These are phyloP conservation scores for Porcisia deanei DNA, from an alignment of 208 protist species.

Conservation along the genomic window DNA sequence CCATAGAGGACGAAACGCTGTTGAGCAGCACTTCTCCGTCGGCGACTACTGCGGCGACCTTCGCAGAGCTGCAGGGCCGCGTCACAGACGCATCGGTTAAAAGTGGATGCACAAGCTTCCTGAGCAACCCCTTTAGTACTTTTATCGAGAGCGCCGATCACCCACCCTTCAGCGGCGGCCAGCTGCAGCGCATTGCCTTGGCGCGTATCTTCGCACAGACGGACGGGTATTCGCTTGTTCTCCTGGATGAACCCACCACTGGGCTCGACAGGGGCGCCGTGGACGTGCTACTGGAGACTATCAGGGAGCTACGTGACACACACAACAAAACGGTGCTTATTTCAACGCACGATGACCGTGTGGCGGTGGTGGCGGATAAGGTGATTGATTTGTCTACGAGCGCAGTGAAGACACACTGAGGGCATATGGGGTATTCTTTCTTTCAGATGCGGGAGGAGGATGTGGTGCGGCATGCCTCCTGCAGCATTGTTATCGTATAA, in stretches of 20 bases:
- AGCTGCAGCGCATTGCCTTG: slow-evolving; percentile 82
- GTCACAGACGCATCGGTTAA: slow-evolving; percentile 39
- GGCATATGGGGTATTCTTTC: not conserved
- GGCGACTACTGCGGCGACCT: not conserved
- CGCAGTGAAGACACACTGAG: not conserved
- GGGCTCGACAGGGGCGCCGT: slow-evolving; percentile 58
- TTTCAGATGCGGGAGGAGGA: not conserved
- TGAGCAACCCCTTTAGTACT: slow-evolving; percentile 58
- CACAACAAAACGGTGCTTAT: slow-evolving; percentile 78
- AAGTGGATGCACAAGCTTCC: slow-evolving; percentile 52
- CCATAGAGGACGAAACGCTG: not conserved
- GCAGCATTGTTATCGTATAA: not conserved
- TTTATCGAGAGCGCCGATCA: slow-evolving; percentile 73
- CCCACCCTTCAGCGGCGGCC: slow-evolving; percentile 77
- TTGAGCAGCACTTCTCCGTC: not conserved
- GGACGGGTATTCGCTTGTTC: slow-evolving; percentile 52
- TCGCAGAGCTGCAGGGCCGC: slow-evolving; percentile 17
- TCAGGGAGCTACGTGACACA: slow-evolving; percentile 53
- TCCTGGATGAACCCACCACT: slow-evolving; percentile 82
- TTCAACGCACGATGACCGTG: slow-evolving; percentile 69
- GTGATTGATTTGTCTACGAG: slow-evolving; percentile 41
- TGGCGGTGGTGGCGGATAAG: slow-evolving; percentile 56
- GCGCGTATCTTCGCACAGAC: slow-evolving; percentile 59
- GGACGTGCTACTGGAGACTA: slow-evolving; percentile 45
- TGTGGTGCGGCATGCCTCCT: not conserved